Conservation (phyloP, 2,329 filamentous ascomycete genomes). For the Venturia effusa region DNA sequence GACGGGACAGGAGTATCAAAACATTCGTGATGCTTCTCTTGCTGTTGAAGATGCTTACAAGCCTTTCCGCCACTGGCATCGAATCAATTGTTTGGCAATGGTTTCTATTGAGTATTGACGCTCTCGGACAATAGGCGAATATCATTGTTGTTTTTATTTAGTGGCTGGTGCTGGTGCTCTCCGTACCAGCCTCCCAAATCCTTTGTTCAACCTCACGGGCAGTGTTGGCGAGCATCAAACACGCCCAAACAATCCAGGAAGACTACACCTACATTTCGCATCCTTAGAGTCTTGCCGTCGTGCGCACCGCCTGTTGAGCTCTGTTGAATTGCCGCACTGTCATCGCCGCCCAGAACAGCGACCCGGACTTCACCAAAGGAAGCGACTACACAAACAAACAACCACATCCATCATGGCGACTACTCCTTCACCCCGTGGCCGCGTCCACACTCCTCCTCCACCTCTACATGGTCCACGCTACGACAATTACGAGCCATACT, state of each 20-base stretch:
- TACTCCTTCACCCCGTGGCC: constrained; percentile 51
- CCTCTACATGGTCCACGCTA: constrained; percentile 53
- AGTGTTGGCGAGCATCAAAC: not conserved
- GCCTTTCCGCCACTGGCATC: not conserved
- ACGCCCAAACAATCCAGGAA: not conserved
- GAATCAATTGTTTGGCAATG: not conserved
- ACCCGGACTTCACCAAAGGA: not conserved
- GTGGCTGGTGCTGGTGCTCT: not conserved
- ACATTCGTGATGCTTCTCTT: too few relatives aligned
- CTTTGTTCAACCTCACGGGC: not conserved
- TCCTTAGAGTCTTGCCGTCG: not conserved
- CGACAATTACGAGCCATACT: constrained; percentile 63
- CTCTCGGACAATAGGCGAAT: not conserved
- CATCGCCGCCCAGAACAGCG: not conserved
- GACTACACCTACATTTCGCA: not conserved
- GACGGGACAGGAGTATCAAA: not conserved
- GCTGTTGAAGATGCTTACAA: too few relatives aligned
- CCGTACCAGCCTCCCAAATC: not conserved
- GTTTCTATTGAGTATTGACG: not conserved
- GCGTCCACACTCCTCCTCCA: constrained; percentile 55
- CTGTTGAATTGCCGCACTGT: not conserved
- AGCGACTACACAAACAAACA: not conserved
- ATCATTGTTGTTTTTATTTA: not conserved
- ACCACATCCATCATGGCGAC: constrained; percentile 25
- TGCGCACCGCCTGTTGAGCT: not conserved